Evolutionary conservation across 257 asterid genomes (phyloP).

Genomic region (Gentiana macrophylla): DNA sequence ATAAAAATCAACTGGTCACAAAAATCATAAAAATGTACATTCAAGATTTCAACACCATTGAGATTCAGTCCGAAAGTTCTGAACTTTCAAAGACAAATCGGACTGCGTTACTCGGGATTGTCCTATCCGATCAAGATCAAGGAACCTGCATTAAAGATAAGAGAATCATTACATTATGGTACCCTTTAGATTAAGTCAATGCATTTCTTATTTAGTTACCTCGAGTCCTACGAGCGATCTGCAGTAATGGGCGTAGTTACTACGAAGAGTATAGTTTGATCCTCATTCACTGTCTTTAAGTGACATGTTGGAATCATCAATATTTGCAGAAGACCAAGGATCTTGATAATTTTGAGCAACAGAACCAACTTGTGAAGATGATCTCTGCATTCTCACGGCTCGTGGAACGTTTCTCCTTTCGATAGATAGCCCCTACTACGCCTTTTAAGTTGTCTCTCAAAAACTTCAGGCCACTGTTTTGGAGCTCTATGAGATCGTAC

Average conservation of each 20-base stretch:
- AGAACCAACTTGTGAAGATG: slow-evolving; percentile 77
- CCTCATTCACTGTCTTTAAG: slow-evolving; percentile 86
- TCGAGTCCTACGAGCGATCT: slow-evolving; percentile 79
- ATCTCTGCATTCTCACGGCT: slow-evolving; percentile 83
- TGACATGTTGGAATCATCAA: slow-evolving; percentile 61
- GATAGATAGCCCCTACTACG: slow-evolving; percentile 67
- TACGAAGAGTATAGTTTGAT: slow-evolving; percentile 61
- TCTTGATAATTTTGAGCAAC: slow-evolving; percentile 53
- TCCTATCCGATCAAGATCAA: too few species aligned
- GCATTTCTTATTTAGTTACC: slow-evolving; percentile 19
- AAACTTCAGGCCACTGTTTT: slow-evolving; percentile 72
- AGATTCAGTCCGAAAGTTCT: too few species aligned
- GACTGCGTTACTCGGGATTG: too few species aligned
- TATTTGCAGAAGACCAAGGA: slow-evolving; percentile 85
- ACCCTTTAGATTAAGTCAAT: too few species aligned
- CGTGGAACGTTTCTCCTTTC: slow-evolving; percentile 88
- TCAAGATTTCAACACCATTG: too few species aligned
- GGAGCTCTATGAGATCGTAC: slow-evolving; percentile 97
- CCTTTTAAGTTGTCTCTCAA: slow-evolving; percentile 58
- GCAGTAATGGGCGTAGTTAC: slow-evolving; percentile 57
- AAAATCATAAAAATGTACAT: too few species aligned
- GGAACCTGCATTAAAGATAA: too few species aligned
- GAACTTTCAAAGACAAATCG: too few species aligned
- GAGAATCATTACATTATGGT: too few species aligned
- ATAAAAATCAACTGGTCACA: too few species aligned